Base-by-base conservation (phyloP, 139 green algal species). In the Raphidocelis subcapitata region DNA sequence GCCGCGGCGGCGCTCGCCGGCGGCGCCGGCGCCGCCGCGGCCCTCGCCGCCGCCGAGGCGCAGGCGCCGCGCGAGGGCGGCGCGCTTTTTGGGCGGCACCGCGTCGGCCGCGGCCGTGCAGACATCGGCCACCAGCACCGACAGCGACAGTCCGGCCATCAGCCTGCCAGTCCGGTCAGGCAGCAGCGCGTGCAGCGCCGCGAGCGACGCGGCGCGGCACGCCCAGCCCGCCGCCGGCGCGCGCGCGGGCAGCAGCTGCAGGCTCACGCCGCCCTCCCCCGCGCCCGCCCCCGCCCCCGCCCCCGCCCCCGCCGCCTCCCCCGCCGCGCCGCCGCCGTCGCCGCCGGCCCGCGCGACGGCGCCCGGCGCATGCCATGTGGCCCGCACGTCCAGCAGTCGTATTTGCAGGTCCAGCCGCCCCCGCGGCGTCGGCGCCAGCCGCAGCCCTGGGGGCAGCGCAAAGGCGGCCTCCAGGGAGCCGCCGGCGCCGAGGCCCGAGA, bases 181-280 rank as follows among this genome's bases (percentile, higher is more conserved):
- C 23, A 76, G 68, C 31, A 76, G 31, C 4, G 29, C 57, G 33
- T 76, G 69, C 23, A 47, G 29, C 59, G 68, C 59, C 69, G 68
- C 59, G 21, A 76, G 59, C 2, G 37, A 29, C 3, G 21, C 69
- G 28, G 36, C 62, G 62, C 70, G 60, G 14, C 36, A 18, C 23
- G 32, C 24, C 28, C 61, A 77, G 33, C 61, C 70, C 21, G 49
- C 61, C 8, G n/a, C 47, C 14, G 61, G 2, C 26, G 44, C 61
- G 24, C 20, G 57, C 12, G 70, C 70, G 44, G 70, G 60, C 61
- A 70, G 70, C 47, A 77, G 10, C 55, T 62, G 18, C 20, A 20
- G 26, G 36, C 49, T 57, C 49, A 16, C 49, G 20, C 18, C 18
- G 20, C 49, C 49, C 49, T 57, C 49, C 20, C 18, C 20, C 49